phyloP scores from a whole-genome alignment of 768 basidiomycete genomes.

The Candolleomyces aberdarensis region DNA sequence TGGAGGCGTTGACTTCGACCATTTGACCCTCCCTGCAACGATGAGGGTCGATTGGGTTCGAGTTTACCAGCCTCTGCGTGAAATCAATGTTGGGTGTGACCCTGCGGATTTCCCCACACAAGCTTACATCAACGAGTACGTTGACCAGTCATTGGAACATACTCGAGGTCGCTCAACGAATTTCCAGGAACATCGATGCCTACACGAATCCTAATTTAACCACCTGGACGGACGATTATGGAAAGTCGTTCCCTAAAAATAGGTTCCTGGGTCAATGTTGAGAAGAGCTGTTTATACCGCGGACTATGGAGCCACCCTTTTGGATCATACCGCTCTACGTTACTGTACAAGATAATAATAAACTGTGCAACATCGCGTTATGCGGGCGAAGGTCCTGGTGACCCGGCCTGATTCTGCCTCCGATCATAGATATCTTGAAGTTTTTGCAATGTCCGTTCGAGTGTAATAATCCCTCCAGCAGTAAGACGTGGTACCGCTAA shows the following conservation, averaged over 20 bases:
- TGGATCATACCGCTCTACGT: no score
- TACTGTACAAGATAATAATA: no score
- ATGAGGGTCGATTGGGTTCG: slow-evolving; percentile 88
- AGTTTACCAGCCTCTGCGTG: slow-evolving; percentile 76
- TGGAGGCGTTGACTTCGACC: slow-evolving; percentile 60
- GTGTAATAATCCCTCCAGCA: slow-evolving; percentile 72
- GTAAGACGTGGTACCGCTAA: slow-evolving; percentile 73
- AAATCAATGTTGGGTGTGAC: slow-evolving; percentile 81
- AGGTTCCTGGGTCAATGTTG: slow-evolving; percentile 58
- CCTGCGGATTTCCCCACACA: slow-evolving; percentile 76
- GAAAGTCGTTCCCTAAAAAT: slow-evolving; percentile 70
- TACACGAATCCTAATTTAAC: slow-evolving; percentile 82
- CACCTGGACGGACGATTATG: slow-evolving; percentile 64
- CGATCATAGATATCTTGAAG: slow-evolving; percentile 45
- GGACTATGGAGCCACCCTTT: no score
- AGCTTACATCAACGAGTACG: slow-evolving; percentile 73
- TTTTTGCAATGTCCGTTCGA: slow-evolving; percentile 72
- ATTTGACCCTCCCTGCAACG: slow-evolving; percentile 66
- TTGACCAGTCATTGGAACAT: slow-evolving; percentile 2
- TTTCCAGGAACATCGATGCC: slow-evolving; percentile 52
- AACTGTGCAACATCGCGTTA: neutral
- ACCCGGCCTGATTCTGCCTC: neutral
- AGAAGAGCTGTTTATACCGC: slow-evolving; percentile 9
- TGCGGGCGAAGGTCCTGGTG: neutral
- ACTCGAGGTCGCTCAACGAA: neutral